Evolutionary conservation across 2,329 filamentous ascomycete species (phyloP), one percentile per base, ranked within the genome.

Genomic region (Cercospora sesami): DNA sequence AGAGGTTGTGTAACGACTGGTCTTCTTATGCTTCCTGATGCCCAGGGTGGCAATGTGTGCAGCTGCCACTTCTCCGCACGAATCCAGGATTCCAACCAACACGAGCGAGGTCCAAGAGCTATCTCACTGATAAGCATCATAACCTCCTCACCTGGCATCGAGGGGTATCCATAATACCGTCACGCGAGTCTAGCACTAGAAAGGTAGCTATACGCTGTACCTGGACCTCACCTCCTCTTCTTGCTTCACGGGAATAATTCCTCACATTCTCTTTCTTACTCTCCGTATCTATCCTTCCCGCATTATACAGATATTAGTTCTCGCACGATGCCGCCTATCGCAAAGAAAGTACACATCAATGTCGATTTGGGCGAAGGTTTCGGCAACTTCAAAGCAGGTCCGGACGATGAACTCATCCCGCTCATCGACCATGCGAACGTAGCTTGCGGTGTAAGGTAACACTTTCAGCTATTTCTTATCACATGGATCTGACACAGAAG

Each of bases 391-490:
- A 80, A 79, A 66, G 79, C 81, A 74, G 86, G 86, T 18, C 86
- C 86, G 4, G 87, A 89, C 70, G 83, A 86, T 60, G 86, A 89
- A 65, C 78, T 90, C 14, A 86, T 90, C 67, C 84, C 85, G 2
- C 78, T 87, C 51, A 87, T 89, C 70, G 86, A 89, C 73, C 83
- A 86, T 73, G 87, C 87, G 18, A 89, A 89, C 71, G 79, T 90
- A 31, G 87, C 87, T 8, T 90, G 67, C 28, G 67, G 67, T 48
- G 66, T 70, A 61, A 45, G 69, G n/a, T 2, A 30, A 30, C 7
- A 8, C 28, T 30, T 30, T 30, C 28, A 8, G 28, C 28, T 30
- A 8, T 8, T 30, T 8, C 7, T 2, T 30, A 30, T 30, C 28
- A 8, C 6, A 8, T 30, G 28, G 5, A 7, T 10, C 51, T 42